Evolutionary conservation across 2,329 filamentous ascomycete species (phyloP).

Genomic region (Scopulariopsis brevicaulis): DNA sequence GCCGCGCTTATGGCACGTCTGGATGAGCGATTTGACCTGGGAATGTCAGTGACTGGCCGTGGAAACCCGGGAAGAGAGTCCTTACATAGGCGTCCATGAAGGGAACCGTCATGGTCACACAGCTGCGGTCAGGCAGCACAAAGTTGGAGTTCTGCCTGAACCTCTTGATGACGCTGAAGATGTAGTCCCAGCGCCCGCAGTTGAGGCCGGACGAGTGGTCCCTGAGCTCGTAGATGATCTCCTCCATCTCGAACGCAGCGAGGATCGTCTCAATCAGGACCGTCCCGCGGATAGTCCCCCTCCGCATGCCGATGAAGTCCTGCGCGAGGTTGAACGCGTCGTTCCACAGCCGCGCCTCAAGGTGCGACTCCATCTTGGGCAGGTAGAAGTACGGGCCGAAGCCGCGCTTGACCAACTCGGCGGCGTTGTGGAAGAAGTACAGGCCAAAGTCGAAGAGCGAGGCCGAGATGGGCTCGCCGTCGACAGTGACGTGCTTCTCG

Average conservation of each 20-base stretch:
- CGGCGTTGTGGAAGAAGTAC: constrained; percentile 98
- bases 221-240: constrained; percentile 98
- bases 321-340: constrained; percentile 94
- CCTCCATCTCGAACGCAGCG: constrained; percentile 98
- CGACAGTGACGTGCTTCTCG: constrained; percentile 94
- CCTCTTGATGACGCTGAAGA: constrained; percentile 99
- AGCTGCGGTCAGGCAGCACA: constrained; percentile 80
- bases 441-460: constrained; percentile 94
- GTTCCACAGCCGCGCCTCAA: constrained; percentile 96
- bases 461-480: constrained; percentile 88
- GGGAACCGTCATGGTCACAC: constrained; percentile 93
- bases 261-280: constrained; percentile 97
- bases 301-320: constrained; percentile 79
- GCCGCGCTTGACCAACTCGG: constrained; percentile 74
- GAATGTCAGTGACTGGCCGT: not conserved
- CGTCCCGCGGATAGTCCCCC: constrained; percentile 88
- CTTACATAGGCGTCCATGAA: constrained; percentile 89
- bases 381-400: constrained; percentile 95
- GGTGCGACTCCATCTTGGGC: constrained; percentile 95
- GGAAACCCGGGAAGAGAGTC: constrained; percentile 1
- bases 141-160: constrained; percentile 93
- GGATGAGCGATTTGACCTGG: constrained; percentile 78
- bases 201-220: constrained; percentile 95
- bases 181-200: constrained; percentile 99
- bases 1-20: constrained; percentile 91